phyloP scores from a whole-genome alignment of 192 early-diverging fungal species.

The Backusella liffmaniae region DNA sequence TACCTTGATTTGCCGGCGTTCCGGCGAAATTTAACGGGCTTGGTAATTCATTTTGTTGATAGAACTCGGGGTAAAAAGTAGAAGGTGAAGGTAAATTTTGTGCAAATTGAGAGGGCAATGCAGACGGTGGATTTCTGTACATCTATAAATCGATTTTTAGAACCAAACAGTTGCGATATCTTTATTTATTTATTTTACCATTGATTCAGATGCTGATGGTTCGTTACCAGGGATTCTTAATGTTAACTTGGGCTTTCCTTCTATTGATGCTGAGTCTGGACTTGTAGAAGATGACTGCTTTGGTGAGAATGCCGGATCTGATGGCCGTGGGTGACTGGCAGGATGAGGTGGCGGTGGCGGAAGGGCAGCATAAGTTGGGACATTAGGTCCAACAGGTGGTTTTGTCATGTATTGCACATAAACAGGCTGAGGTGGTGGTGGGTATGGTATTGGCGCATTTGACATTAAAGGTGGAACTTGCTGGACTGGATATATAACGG shows the following conservation, averaged over 20 bases:
- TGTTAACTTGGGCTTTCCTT: conserved; percentile 19
- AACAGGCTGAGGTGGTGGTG: conserved; percentile 6
- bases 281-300: not conserved
- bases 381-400: not conserved
- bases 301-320: not conserved
- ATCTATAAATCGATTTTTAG: not conserved
- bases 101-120: conserved; percentile 62
- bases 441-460: conserved; percentile 3
- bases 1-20: conserved; percentile 63
- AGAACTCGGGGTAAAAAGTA: conserved; percentile 73
- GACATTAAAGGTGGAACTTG: conserved; percentile 3
- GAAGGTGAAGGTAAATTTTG: conserved; percentile 78
- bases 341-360: not conserved
- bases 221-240: not conserved
- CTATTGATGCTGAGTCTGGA: conserved; percentile 27
- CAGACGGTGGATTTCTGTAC: conserved; percentile 51
- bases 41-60: conserved; percentile 65
- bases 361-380: not conserved
- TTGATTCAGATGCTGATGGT: not conserved
- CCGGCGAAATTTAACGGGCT: conserved; percentile 76
- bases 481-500: conserved; percentile 2
- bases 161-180: not conserved
- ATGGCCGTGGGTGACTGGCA: not conserved
- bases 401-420: conserved; percentile 11
- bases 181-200: conserved; percentile 16